These are phyloP conservation scores for Zygoascus bituminiphila DNA, from an alignment of 805 yeast genomes.

Conservation along the genomic window DNA sequence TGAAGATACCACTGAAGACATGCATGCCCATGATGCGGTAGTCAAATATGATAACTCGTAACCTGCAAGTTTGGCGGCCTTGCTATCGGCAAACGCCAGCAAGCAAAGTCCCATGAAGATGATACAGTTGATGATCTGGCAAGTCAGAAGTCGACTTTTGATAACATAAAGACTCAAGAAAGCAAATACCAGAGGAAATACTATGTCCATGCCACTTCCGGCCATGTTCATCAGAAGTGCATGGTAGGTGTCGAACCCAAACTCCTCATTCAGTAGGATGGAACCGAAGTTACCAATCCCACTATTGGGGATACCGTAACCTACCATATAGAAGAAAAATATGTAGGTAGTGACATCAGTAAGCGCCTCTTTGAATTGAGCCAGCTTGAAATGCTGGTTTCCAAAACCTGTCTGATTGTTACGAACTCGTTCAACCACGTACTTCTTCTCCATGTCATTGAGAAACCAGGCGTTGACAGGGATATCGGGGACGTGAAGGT, in stretches of 20 bases:
- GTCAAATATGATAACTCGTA: slow-evolving; percentile 8
- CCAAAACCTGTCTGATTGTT: slow-evolving; percentile 51
- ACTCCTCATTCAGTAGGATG: slow-evolving; percentile 25
- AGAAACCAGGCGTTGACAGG: slow-evolving; percentile 43
- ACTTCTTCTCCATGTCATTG: slow-evolving; percentile 38
- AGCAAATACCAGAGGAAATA: slow-evolving; percentile 6
- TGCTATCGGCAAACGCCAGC: slow-evolving; percentile 10
- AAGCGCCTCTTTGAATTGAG: slow-evolving; percentile 45
- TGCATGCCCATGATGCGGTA: slow-evolving; percentile 8
- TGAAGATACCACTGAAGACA: slow-evolving; percentile 27
- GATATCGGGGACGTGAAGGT: slow-evolving; percentile 39
- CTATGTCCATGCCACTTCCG: slow-evolving; percentile 11
- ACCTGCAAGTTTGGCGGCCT: slow-evolving; percentile 14
- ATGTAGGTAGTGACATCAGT: slow-evolving; percentile 44
- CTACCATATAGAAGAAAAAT: slow-evolving; percentile 33
- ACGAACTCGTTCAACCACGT: slow-evolving; percentile 46
- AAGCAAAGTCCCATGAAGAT: slow-evolving; percentile 6
- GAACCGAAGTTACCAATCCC: slow-evolving; percentile 43
- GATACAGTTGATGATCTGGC: slow-evolving; percentile 40
- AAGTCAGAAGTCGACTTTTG: slow-evolving; percentile 28
- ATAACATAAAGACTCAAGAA: slow-evolving; percentile 22
- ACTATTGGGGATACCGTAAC: slow-evolving; percentile 43
- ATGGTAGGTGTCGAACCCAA: slow-evolving; percentile 8
- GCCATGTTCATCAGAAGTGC: slow-evolving; percentile 12
- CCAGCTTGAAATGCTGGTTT: slow-evolving; percentile 42